Conservation (phyloP, 116 monocot species). For the Zostera marina region DNA sequence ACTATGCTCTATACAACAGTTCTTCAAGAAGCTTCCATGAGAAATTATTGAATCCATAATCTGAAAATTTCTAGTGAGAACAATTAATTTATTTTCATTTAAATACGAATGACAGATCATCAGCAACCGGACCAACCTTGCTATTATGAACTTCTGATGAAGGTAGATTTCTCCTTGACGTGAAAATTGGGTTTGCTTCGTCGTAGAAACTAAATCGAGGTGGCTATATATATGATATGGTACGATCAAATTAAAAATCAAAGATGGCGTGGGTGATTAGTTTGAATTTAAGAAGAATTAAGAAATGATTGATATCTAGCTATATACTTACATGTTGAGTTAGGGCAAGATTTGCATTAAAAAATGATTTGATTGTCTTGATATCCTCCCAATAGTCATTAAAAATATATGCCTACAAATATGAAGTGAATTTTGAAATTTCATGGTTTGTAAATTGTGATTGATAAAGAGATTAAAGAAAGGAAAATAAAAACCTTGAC, state of each 20-base stretch:
- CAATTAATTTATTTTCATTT: no score
- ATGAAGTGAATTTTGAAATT: background rate
- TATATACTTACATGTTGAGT: constrained; percentile 43
- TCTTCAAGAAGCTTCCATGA: constrained; percentile 72
- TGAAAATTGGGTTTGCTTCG: constrained; percentile 81
- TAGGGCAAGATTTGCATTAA: constrained; percentile 90
- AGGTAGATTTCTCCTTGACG: constrained; percentile 78
- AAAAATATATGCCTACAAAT: constrained; percentile 75
- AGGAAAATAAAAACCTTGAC: constrained; percentile 32
- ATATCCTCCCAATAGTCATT: constrained; percentile 99
- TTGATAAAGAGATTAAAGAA: background rate
- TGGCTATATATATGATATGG: constrained; percentile 28
- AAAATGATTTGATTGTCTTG: constrained; percentile 90
- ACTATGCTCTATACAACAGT: constrained; percentile 67
- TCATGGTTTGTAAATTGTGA: background rate
- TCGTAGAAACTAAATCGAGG: constrained; percentile 93
- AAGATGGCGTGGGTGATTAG: no score
- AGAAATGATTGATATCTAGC: no score
- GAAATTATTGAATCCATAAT: constrained; percentile 80
- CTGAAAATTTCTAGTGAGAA: no score
- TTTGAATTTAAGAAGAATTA: no score
- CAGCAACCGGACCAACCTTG: constrained; percentile 37
- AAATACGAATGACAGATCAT: background rate
- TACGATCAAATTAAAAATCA: no score
- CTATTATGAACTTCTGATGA: constrained; percentile 68